Base-by-base conservation (phyloP, 352 stramenopile species). In the Pythium myriotylum region DNA sequence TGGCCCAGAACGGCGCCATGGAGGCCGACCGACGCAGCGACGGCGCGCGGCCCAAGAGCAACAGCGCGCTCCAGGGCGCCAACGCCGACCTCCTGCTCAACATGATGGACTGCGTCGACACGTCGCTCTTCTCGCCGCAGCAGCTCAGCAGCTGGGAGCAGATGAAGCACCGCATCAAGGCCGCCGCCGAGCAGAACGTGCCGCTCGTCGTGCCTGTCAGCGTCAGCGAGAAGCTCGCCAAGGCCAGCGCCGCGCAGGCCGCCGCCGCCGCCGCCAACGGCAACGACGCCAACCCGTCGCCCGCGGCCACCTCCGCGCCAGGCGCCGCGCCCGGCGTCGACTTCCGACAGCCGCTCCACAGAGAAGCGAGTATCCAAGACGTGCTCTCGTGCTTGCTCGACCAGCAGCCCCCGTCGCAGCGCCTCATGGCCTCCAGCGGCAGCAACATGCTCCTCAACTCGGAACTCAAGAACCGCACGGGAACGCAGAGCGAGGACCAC, bases 61-160 rank as follows among this genome's bases (percentile, higher is more conserved):
- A 12, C 41, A 37, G 35, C 20, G 45, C 61, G 43, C 54, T 68
- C 14, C 23, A 76, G 2, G 70, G 74, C 55, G 76, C 84, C n/a
- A 94, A 92, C 65, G 70, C 85, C 8, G 74, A 86, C 47, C 68
- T 94, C 37, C 70, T 94, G 1, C 69, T 88, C 33, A 86, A 81
- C 54, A 94, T 94, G 85, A 94, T 94, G 85, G 77, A 89, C 59
- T 94, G 85, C 65, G 83, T 94, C 13, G 85, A 94, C 68, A 91
- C 81, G 63, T 80, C 83, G 48, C 75, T 90, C 20, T 92, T 94
- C 62, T 91, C 83, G 24, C 29, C 74, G 40, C 72, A 88, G 47
- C 84, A 91, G 47, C 67, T 92, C 40, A 60, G 75, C 53, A 92
- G 89, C 65, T 92, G 84, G 85, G 77, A 86, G 57, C 81, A 88